phyloP scores from a whole-genome alignment of 257 asterid genomes.

The Vinca minor region DNA sequence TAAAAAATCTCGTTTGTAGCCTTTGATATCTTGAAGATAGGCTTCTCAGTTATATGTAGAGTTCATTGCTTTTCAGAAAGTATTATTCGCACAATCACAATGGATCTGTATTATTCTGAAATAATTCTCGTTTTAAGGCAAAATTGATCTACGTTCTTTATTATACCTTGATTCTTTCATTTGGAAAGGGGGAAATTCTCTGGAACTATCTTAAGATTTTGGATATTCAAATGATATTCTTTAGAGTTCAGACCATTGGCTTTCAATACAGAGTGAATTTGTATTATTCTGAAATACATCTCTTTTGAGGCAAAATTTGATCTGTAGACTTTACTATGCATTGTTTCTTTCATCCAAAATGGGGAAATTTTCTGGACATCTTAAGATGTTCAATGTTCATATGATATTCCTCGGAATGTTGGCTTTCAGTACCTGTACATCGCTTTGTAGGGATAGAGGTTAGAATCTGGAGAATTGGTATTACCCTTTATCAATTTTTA shows the following conservation, averaged over 20 bases:
- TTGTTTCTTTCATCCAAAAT: too few species aligned
- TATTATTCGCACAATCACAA: neutral
- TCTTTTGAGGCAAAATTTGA: too few species aligned
- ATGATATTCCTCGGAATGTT: too few species aligned
- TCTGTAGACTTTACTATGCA: too few species aligned
- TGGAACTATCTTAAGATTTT: neutral
- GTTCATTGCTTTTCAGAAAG: neutral
- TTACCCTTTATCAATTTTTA: neutral
- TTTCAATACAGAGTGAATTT: too few species aligned
- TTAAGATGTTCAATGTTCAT: too few species aligned
- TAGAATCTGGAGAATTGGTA: neutral
- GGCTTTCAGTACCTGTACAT: too few species aligned
- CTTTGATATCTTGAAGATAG: neutral
- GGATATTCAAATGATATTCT: conserved; percentile 9
- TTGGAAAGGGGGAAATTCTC: neutral
- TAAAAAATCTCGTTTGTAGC: neutral
- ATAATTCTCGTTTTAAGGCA: neutral
- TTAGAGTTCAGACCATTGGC: neutral
- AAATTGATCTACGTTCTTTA: neutral
- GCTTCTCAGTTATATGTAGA: neutral
- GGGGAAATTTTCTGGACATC: too few species aligned
- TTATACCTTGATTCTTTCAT: neutral
- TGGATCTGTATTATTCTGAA: neutral
- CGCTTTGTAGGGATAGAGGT: neutral
- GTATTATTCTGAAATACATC: too few species aligned